Evolutionary conservation across 345 rosid genomes (phyloP), one percentile per base, ranked within the genome.

Genomic region (Pelargonium nanum): DNA sequence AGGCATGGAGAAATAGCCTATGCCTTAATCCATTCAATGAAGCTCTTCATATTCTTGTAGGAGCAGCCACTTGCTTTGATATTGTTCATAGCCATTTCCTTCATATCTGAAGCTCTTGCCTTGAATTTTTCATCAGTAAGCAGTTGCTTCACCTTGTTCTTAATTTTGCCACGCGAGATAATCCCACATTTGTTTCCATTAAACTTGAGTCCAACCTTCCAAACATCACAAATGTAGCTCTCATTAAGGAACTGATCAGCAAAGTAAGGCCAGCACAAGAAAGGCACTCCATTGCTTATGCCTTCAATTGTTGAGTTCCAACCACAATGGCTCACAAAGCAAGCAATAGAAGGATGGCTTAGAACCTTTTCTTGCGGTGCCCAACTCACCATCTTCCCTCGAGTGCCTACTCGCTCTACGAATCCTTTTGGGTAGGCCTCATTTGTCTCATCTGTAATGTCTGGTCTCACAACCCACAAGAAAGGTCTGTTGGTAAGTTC

Each of bases 271-370:
- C 80, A 67, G 51, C 87, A 78, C 22, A 81, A 26, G 73, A 87
- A 65, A 6, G 89, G 88, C 19, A 78, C 59, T 4, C 87, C 87
- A 19, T 64, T 75, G 55, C 74, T 59, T 1, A 71, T 67, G n/a
- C 80, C 82, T 68, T 87, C 88, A 55, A 83, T 48, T 44, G 78
- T 70, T 22, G 91, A 83, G 60, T 80, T 83, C 91, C 86, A 83
- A 22, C 88, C 88, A 20, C 85, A 81, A 54, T 81, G 88, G 70
- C 83, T 83, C 53, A 69, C 30, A 32, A 69, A 74, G 54, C 74
- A 74, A 16, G 51, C 68, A 6, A 69, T 45, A 4, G 74, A 25
- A 9, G 68, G 68, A 48, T 74, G 74, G 5, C 55, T 28, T 4
- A 69, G 59, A 26, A 69, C 71, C 32, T 60, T 65, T 44, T 62